Base-by-base conservation (phyloP, 768 basidiomycete species). In the Suillus ampliporus region DNA sequence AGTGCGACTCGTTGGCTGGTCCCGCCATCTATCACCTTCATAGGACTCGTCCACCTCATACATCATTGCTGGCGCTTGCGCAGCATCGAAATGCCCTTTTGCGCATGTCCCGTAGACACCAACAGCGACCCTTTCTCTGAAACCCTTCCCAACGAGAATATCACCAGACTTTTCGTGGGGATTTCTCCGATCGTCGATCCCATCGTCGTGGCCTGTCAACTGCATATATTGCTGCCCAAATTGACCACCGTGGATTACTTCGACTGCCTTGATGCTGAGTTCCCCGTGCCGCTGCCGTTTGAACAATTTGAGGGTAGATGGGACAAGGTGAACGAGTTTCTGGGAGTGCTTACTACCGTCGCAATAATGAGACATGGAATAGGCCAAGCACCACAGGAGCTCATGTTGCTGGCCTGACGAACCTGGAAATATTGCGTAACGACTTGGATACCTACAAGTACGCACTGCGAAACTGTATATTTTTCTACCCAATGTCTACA, bases 331-430 rank as follows among this genome's bases (percentile, higher is more conserved):
- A 38, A 38, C 13, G 13, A 23, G 21, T 13, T 46, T 2, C 1
- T 48, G 23, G 26, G 26, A 8, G 15, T 28, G 31, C 31, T 6
- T 31, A 48, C 2, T 26, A 26, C 26, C 15, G 4, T 23, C 14
- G 15, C 23, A 17, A 15, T 6, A 11, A 37, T 11, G 37, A 37
- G 37, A 37, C 10, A 37, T 1, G 11, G 3, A 13, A 37, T 37
- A 10, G 7, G 11, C 37, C 11, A 13, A 11, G 11, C 11, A 11
- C 37, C 37, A 37, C 9, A 11, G 37, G 37, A 37, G 11, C 37
- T 10, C 9, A 37, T 11, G 52, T 37, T n/a, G 62, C 64, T 63
- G 57, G 28, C 31, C 31, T 46, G 4, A 46, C 21, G 21, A 11
- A 47, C 21, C 3, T 14, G 14, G 11, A 38, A 2, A 37, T 37